Evolutionary conservation across 2,329 filamentous ascomycete species (phyloP).

Genomic region (Fusarium sororula): DNA sequence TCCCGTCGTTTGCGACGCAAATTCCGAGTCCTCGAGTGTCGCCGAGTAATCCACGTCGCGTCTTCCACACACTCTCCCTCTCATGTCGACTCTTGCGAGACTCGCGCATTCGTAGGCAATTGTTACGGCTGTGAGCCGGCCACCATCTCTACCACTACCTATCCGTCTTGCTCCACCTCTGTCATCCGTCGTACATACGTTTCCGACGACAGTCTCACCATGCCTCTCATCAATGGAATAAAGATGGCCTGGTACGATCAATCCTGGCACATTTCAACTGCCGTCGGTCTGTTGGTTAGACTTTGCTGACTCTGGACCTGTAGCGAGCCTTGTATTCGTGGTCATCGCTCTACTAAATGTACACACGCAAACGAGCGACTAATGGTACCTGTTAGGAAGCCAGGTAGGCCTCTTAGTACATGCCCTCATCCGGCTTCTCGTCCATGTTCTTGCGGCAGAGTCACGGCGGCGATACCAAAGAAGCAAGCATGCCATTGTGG

Average conservation of each 20-base stretch:
- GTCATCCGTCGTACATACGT: constrained; percentile 23
- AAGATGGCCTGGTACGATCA: constrained; percentile 77
- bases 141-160: constrained; percentile 7
- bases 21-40: constrained; percentile 12
- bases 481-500: constrained; percentile 66
- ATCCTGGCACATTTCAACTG: neutral
- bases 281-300: neutral
- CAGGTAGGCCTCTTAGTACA: constrained; percentile 73
- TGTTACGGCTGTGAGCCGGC: constrained; percentile 31
- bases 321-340: constrained; percentile 78
- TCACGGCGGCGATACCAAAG: constrained; percentile 71
- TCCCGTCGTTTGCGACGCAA: constrained; percentile 20
- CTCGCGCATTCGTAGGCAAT: constrained; percentile 19
- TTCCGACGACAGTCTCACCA: constrained; percentile 48
- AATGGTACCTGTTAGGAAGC: constrained; percentile 76
- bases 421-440: constrained; percentile 73
- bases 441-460: constrained; percentile 67
- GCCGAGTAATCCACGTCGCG: constrained; percentile 12
- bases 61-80: constrained; percentile 1
- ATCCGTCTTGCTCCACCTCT: constrained; percentile 20
- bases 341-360: constrained; percentile 80
- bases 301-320: constrained; percentile 21
- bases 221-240: constrained; percentile 75
- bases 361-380: constrained; percentile 73
- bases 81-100: constrained; percentile 29